Evolutionary conservation across 257 asterid species (phyloP).

Genomic region (Penstemon eatonii): DNA sequence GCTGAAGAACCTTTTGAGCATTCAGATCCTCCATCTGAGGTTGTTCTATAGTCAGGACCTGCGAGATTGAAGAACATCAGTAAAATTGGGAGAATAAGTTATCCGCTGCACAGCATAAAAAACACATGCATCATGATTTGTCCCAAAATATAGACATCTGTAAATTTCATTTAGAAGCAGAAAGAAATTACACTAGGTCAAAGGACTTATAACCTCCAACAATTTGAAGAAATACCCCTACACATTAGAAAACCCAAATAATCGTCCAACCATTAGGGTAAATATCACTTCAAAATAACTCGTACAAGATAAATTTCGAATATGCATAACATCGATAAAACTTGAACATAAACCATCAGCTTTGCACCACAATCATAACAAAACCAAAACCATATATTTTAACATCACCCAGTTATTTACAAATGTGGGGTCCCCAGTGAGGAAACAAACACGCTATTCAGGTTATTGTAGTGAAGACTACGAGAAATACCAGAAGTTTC

Average conservation of each 20-base stretch:
- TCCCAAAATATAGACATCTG: not conserved
- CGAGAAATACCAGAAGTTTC: too few species aligned
- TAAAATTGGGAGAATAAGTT: constrained; percentile 1
- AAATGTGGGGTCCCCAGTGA: too few species aligned
- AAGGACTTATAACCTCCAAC: not conserved
- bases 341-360: too few species aligned
- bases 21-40: constrained; percentile 45
- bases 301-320: too few species aligned
- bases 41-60: constrained; percentile 45
- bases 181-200: not conserved
- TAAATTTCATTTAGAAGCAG: not conserved
- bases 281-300: too few species aligned
- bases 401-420: too few species aligned
- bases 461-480: not conserved
- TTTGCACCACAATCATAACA: too few species aligned
- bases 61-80: constrained; percentile 23
- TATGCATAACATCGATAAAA: too few species aligned
- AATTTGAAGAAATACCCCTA: not conserved
- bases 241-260: too few species aligned
- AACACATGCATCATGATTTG: not conserved
- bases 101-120: not conserved
- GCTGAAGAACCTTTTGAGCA: constrained; percentile 42
- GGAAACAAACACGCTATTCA: not conserved
- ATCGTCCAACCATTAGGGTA: too few species aligned
- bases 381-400: too few species aligned